Percentiles rank a stretch among this genome's conserved stretches.
These are phyloP conservation scores for Fennellomyces sp. DNA, from an alignment of 371 early-diverging fungal genomes.

Conservation along the genomic window DNA sequence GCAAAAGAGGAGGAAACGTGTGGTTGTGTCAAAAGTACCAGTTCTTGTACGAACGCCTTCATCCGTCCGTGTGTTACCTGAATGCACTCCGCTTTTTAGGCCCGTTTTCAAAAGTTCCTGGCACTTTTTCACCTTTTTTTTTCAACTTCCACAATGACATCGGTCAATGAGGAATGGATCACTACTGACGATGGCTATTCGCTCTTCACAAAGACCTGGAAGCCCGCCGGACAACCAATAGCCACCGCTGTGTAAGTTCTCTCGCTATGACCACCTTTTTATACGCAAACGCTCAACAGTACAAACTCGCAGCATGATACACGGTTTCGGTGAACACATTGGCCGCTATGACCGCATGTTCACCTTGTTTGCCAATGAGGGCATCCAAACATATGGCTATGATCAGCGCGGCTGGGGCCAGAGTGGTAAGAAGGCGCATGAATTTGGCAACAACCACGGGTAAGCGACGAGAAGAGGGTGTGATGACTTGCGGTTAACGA, in stretches of 20 bases:
- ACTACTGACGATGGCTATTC: conserved; percentile 31
- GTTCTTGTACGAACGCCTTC: too few relatives aligned
- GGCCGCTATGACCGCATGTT: conserved; percentile 63
- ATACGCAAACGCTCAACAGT: conserved; percentile 11
- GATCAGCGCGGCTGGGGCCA: conserved; percentile 74
- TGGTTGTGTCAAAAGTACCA: too few relatives aligned
- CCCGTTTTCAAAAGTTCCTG: too few relatives aligned
- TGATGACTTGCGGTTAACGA: background rate
- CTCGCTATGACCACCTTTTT: background rate
- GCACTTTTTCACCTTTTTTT: conserved; percentile 3
- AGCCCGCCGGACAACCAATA: conserved; percentile 24
- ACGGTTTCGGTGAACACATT: conserved; percentile 72
- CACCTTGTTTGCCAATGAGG: conserved; percentile 50
- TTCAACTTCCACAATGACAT: background rate
- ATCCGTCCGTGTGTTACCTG: too few relatives aligned
- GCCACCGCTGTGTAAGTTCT: conserved; percentile 38
- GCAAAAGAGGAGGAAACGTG: background rate
- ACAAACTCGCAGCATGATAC: conserved; percentile 47
- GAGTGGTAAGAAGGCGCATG: conserved; percentile 54
- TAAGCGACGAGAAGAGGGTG: conserved; percentile 21
- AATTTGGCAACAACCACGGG: conserved; percentile 58
- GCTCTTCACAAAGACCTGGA: conserved; percentile 56
- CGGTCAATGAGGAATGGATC: conserved; percentile 38
- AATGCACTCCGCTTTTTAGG: too few relatives aligned
- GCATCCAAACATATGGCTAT: conserved; percentile 58